These are phyloP conservation scores for Suillus americanus DNA, from an alignment of 768 basidiomycete genomes.

Conservation along the genomic window DNA sequence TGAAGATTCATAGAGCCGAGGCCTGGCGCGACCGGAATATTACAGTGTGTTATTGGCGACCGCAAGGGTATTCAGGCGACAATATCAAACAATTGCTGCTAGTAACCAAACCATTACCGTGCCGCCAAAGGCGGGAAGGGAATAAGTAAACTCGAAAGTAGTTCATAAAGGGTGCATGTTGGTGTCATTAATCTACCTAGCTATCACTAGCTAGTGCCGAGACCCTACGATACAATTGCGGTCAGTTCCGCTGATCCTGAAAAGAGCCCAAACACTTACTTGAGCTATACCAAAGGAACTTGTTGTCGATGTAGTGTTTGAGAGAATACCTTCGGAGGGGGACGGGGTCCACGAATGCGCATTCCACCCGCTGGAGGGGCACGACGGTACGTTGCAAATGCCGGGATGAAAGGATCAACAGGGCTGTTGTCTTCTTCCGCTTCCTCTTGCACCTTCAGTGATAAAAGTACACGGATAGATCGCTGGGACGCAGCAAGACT, in stretches of 20 bases:
- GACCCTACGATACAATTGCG: background rate
- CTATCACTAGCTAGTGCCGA: background rate
- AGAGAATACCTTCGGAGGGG: constrained; percentile 7
- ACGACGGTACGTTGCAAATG: background rate
- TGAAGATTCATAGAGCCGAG: background rate
- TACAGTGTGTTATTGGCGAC: background rate
- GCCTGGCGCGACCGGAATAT: background rate
- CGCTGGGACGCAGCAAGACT: background rate
- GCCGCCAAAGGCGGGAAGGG: background rate
- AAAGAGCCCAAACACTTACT: background rate
- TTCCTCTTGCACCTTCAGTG: background rate
- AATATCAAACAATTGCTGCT: background rate
- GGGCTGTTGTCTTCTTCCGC: background rate
- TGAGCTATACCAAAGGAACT: background rate
- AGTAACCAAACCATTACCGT: background rate
- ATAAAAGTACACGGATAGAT: background rate
- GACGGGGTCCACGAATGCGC: constrained; percentile 12
- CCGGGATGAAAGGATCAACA: background rate
- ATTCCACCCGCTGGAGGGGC: background rate
- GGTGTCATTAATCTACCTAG: background rate
- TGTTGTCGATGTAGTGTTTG: background rate
- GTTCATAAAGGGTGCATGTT: background rate
- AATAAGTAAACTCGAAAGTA: background rate
- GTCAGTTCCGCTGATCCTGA: background rate
- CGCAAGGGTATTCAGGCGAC: background rate